A percentile compares a stretch with the other conserved stretches of the same genome.
These are phyloP conservation scores for Sugiyamaella paludigena DNA, from an alignment of 1,139 yeast genomes.

Conservation along the genomic window DNA sequence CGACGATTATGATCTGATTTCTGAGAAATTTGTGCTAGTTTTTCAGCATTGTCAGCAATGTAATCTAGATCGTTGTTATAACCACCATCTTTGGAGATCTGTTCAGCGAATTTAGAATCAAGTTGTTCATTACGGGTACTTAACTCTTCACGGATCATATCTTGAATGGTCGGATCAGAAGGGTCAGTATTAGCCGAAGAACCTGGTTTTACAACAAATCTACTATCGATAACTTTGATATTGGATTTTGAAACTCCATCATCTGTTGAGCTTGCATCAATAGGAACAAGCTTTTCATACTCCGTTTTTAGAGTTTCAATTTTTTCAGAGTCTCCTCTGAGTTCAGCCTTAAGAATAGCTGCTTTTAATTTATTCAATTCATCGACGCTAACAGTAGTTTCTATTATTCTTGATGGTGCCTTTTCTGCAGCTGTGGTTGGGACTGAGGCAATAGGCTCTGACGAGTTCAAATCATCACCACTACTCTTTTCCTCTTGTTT, in stretches of 20 bases:
- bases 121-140: constrained; percentile 26
- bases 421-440: no score
- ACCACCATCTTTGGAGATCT: constrained; percentile 40
- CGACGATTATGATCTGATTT: constrained; percentile 25
- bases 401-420: no score
- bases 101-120: constrained; percentile 30
- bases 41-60: constrained; percentile 44
- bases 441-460: constrained; percentile 13
- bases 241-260: constrained; percentile 9
- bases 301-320: constrained; percentile 33
- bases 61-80: constrained; percentile 43
- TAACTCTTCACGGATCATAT: constrained; percentile 43
- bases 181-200: constrained; percentile 17
- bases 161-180: constrained; percentile 38
- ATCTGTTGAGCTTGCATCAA: neutral
- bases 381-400: constrained; percentile 6
- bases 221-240: constrained; percentile 10
- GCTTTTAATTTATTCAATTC: constrained; percentile 39
- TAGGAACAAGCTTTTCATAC: constrained; percentile 27
- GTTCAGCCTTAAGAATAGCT: constrained; percentile 39
- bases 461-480: constrained; percentile 11
- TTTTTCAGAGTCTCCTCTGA: constrained; percentile 30
- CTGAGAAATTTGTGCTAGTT: constrained; percentile 35
- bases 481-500: neutral
- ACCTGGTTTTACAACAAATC: neutral